Percentiles rank a stretch among this genome's conserved stretches.
Conservation (phyloP, 2,329 filamentous ascomycete species). For the Paraphoma chrysanthemicola region DNA sequence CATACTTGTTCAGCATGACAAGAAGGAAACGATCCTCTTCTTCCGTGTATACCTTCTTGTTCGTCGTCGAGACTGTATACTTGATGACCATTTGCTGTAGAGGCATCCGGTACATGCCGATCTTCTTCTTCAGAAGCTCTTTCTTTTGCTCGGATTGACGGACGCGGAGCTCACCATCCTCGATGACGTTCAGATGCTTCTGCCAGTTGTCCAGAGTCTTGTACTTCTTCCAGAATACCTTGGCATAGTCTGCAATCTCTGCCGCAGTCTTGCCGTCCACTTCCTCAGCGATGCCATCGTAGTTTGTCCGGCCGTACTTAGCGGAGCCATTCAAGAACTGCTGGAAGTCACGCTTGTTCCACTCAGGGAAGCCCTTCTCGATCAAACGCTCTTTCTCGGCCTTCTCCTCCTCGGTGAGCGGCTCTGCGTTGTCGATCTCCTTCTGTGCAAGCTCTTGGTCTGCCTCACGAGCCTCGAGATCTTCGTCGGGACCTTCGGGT, state of each 20-base stretch:
- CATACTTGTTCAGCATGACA: constrained; percentile 89
- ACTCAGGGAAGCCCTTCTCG: constrained; percentile 85
- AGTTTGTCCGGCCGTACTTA: constrained; percentile 88
- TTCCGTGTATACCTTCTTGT: constrained; percentile 99
- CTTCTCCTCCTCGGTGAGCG: constrained; percentile 87
- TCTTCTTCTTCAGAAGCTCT: constrained; percentile 92
- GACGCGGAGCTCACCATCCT: constrained; percentile 89
- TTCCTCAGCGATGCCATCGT: constrained; percentile 83
- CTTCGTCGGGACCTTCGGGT: constrained; percentile 87
- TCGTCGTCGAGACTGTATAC: constrained; percentile 97
- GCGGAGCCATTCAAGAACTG: constrained; percentile 97
- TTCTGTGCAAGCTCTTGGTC: constrained; percentile 87
- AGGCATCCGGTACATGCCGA: constrained; percentile 95
- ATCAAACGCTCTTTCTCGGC: constrained; percentile 85
- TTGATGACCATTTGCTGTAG: constrained; percentile 98
- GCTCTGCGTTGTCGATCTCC: constrained; percentile 89
- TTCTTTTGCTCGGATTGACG: constrained; percentile 90
- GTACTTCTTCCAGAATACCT: constrained; percentile 96
- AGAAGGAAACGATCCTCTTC: constrained; percentile 96
- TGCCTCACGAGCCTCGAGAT: constrained; percentile 81
- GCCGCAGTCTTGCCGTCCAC: constrained; percentile 87
- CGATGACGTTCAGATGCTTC: constrained; percentile 88
- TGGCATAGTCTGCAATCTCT: constrained; percentile 89
- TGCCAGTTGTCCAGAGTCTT: constrained; percentile 87
- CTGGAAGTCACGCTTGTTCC: constrained; percentile 98